A percentile compares a stretch with the other conserved stretches of the same genome.
Conservation (phyloP, 2,329 filamentous ascomycete genomes). For the Huntiella abstrusa region DNA sequence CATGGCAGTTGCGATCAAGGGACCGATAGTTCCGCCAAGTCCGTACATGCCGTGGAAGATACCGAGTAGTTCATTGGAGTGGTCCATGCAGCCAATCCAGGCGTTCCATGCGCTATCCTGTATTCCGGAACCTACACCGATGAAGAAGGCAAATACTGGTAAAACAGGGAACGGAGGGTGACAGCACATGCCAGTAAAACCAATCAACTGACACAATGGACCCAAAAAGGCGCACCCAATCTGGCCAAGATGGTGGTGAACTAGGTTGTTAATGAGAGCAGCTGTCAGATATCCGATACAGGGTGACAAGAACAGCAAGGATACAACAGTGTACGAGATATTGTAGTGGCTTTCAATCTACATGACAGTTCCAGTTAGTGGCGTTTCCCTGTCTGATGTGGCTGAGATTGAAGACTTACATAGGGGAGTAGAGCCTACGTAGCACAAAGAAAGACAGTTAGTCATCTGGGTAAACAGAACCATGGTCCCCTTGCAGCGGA, state of each 20-base stretch:
- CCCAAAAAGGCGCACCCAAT: slow-evolving; percentile 50
- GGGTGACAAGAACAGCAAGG: slow-evolving; percentile 47
- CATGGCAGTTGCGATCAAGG: slow-evolving; percentile 54
- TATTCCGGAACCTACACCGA: slow-evolving; percentile 54
- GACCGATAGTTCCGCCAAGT: slow-evolving; percentile 48
- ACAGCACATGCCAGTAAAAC: slow-evolving; percentile 44
- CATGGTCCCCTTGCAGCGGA: neutral
- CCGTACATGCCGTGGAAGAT: slow-evolving; percentile 57
- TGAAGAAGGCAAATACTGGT: slow-evolving; percentile 43
- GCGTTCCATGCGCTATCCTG: slow-evolving; percentile 41
- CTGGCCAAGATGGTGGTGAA: slow-evolving; percentile 49
- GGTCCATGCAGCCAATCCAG: slow-evolving; percentile 51
- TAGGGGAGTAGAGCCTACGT: slow-evolving; percentile 29
- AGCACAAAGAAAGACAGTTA: slow-evolving; percentile 2
- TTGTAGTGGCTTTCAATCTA: slow-evolving; percentile 30
- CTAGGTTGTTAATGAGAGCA: slow-evolving; percentile 42
- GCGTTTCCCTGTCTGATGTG: neutral
- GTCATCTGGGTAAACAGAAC: slow-evolving; percentile 5
- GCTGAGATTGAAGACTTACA: slow-evolving; percentile 16
- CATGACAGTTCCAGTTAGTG: neutral
- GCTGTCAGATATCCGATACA: slow-evolving; percentile 46
- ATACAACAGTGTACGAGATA: slow-evolving; percentile 42
- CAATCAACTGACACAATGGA: slow-evolving; percentile 41
- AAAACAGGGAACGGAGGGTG: slow-evolving; percentile 54
- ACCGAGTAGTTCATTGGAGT: slow-evolving; percentile 54